Evolutionary conservation across 2,329 filamentous ascomycete species (phyloP).

Genomic region (Coniochaeta hoffmannii): DNA sequence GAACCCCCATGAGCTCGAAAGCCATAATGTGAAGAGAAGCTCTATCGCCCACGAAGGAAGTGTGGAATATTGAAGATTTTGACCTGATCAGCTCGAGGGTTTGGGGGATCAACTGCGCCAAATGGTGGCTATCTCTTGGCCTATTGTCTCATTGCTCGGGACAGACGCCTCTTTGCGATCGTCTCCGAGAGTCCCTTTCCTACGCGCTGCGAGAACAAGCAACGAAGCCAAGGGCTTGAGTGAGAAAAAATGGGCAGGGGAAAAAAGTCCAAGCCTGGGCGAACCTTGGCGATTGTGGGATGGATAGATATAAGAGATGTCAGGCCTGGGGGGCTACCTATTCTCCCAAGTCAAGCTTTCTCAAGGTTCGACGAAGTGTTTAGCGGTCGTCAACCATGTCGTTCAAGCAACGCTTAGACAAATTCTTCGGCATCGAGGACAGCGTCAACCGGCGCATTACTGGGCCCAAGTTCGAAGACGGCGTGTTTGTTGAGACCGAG

Average conservation of each 20-base stretch:
- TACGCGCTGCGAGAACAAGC: neutral
- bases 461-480: conserved; percentile 20
- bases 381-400: neutral
- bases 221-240: neutral
- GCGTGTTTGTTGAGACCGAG: conserved; percentile 51
- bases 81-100: neutral
- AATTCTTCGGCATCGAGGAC: conserved; percentile 6
- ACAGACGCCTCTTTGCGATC: neutral
- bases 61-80: neutral
- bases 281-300: neutral
- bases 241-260: neutral
- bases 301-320: neutral
- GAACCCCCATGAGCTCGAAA: too few species aligned
- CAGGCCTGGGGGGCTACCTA: neutral
- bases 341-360: neutral
- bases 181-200: neutral
- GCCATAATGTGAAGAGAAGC: too few species aligned
- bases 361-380: neutral
- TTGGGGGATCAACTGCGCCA: neutral
- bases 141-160: neutral
- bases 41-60: neutral
- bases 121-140: neutral
- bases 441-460: conserved; percentile 2
- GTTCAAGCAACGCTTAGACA: neutral
- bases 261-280: neutral